Evolutionary conservation across 495 filamentous ascomycete genomes (phyloP).

Genomic region (Daldinia decipiens): DNA sequence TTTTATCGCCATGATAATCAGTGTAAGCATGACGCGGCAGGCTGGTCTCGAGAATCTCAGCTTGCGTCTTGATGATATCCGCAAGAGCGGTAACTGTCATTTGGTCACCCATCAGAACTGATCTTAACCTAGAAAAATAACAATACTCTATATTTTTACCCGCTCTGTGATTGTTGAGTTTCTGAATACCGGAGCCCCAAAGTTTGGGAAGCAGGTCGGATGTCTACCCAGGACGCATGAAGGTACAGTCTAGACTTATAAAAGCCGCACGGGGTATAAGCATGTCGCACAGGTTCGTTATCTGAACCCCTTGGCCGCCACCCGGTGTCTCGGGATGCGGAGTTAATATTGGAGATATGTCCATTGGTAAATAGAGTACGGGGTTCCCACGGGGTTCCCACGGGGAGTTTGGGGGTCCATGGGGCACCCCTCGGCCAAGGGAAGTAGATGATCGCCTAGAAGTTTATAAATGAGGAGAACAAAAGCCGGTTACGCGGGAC

Average conservation of each 20-base stretch:
- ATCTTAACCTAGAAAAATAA: background rate
- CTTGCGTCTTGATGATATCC: conserved; percentile 39
- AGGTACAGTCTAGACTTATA: conserved; percentile 33
- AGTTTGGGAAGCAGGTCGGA: conserved; percentile 7
- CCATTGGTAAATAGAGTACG: conserved; percentile 25
- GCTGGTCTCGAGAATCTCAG: conserved; percentile 39
- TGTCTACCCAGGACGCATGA: conserved; percentile 10
- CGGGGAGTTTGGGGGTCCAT: conserved; percentile 21
- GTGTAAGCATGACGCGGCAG: conserved; percentile 39
- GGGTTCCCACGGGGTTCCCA: conserved; percentile 39
- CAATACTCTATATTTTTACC: background rate
- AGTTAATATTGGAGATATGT: conserved; percentile 30
- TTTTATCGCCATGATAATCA: conserved; percentile 42
- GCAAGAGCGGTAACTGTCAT: conserved; percentile 43
- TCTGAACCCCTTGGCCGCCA: conserved; percentile 14
- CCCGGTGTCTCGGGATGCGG: conserved; percentile 35
- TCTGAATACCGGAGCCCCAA: conserved; percentile 6
- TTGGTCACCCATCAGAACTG: conserved; percentile 38
- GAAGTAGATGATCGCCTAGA: background rate
- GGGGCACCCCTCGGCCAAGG: conserved; percentile 11
- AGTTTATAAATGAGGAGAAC: background rate
- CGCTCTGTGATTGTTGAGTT: conserved; percentile 10
- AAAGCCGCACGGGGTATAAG: conserved; percentile 37
- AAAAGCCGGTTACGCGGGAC: conserved; percentile 24
- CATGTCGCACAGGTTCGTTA: conserved; percentile 34